Evolutionary conservation across 2,329 filamentous ascomycete species (phyloP).

Genomic region (Aspergillus aculeatus): DNA sequence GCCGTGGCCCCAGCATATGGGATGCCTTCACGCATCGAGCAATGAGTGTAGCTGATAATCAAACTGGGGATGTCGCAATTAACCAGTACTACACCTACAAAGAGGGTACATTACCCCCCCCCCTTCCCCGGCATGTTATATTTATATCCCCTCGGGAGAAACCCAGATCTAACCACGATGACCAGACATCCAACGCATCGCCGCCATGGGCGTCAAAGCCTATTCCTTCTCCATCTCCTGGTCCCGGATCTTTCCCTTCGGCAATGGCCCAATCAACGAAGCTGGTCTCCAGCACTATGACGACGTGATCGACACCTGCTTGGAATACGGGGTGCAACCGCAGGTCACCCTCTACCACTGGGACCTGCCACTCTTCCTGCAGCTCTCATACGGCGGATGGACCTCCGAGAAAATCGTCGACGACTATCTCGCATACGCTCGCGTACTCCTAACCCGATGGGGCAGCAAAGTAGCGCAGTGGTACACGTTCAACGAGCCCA

Average conservation of each 20-base stretch:
- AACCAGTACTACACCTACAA: conserved; percentile 50
- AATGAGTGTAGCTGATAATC: conserved; percentile 28
- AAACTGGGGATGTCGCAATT: conserved; percentile 49
- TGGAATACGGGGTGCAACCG: conserved; percentile 41
- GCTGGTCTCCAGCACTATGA: conserved; percentile 46
- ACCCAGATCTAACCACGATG: conserved; percentile 19
- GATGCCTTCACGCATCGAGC: conserved; percentile 37
- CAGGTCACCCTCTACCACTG: conserved; percentile 44
- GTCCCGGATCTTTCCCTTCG: conserved; percentile 49
- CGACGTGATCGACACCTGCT: conserved; percentile 42
- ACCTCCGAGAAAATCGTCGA: neutral
- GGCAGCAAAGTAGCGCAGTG: conserved; percentile 31
- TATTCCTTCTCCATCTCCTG: conserved; percentile 47
- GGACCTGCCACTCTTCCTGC: conserved; percentile 38
- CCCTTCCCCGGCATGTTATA: too few species aligned
- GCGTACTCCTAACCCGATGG: conserved; percentile 31
- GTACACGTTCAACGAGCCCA: conserved; percentile 36
- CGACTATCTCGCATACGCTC: conserved; percentile 24
- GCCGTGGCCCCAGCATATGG: conserved; percentile 39
- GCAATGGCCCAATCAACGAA: conserved; percentile 44
- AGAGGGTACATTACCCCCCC: conserved; percentile 36
- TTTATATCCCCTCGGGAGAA: too few species aligned
- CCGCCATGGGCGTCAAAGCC: conserved; percentile 22
- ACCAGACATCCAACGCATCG: neutral
- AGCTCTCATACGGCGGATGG: conserved; percentile 36